Evolutionary conservation across 2,329 filamentous ascomycete genomes (phyloP), one percentile per base, ranked within the genome.

Genomic region (Teratosphaeria gauchensis): DNA sequence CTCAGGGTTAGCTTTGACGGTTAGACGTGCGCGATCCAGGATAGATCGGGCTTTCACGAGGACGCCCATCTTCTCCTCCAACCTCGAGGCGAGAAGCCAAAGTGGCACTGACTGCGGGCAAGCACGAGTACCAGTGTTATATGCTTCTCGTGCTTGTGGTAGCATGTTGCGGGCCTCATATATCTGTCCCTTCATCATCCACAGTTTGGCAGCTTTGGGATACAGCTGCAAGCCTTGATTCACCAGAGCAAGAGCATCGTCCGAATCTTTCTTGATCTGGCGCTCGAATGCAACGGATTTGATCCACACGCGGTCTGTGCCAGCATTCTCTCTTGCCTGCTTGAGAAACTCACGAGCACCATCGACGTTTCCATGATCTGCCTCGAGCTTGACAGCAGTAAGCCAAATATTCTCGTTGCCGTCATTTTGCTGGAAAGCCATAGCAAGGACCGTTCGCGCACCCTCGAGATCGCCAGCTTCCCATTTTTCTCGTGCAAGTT

Each of bases 391-490:
- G 64, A 99, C 94, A 53, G 94, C 94, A 16, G 92, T 89, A 54
- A 96, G 85, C 88, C 94, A 99, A 64, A 99, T 96, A 72, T 97
- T 91, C 74, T 99, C 94, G 75, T 96, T 96, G 73, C 95, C 92
- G 1, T 90, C 90, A 67, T 97, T 95, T 71, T 96, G 90, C 66
- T 92, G 87, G 79, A 99, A 99, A 4, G 92, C 94, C 63, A 87
- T 84, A 31, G 86, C 92, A 16, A 99, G 83, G 1, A 97, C 91
- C 62, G 85, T 81, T 58, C 94, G 84, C 12, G 94, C 92, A 62
- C 90, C 90, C 70, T 96, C 87, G 52, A 95, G 85, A 67, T 95
- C 87, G 55, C 91, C 91, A 2, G 88, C 84, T 69, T 94, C 84
- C 89, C 90, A 94, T 71, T 92, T 95, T 76, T 97, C 94, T 74